Conservation (phyloP, 2,329 filamentous ascomycete species). For the Pochonia chlamydosporia region DNA sequence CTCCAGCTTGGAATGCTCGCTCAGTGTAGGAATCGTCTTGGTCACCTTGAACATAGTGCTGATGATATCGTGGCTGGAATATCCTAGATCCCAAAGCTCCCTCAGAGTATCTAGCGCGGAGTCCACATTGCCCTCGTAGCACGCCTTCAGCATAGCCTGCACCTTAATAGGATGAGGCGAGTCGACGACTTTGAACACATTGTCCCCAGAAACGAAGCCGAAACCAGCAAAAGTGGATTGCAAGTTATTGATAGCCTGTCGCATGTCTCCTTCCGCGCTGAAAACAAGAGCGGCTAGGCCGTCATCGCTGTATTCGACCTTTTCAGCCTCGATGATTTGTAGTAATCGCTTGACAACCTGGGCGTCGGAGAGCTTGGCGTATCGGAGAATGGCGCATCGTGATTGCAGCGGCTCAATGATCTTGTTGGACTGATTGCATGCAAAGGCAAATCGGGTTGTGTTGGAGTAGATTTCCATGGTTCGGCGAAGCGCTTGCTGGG, state of each 20-base stretch:
- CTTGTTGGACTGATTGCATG: slow-evolving; percentile 98
- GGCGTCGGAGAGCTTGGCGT: slow-evolving; percentile 83
- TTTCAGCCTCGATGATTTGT: slow-evolving; percentile 90
- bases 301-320: slow-evolving; percentile 86
- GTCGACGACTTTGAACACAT: slow-evolving; percentile 97
- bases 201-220: slow-evolving; percentile 94
- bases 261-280: slow-evolving; percentile 96
- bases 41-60: slow-evolving; percentile 99
- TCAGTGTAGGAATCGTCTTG: slow-evolving; percentile 86
- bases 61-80: slow-evolving; percentile 98
- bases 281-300: slow-evolving; percentile 95
- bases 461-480: slow-evolving; percentile 99
- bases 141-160: slow-evolving; percentile 96
- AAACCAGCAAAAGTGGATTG: slow-evolving; percentile 92
- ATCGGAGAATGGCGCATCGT: slow-evolving; percentile 90
- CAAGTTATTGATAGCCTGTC: slow-evolving; percentile 97
- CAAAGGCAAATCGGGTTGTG: slow-evolving; percentile 94
- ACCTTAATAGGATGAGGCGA: slow-evolving; percentile 97
- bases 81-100: slow-evolving; percentile 90
- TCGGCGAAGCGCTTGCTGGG: slow-evolving; percentile 86
- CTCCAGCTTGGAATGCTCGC: slow-evolving; percentile 91
- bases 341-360: slow-evolving; percentile 87
- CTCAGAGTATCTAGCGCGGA: slow-evolving; percentile 78
- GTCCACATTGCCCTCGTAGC: slow-evolving; percentile 87
- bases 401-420: slow-evolving; percentile 99